Conservation (phyloP, 78 protist genomes). For the Emiliania huxleyi region DNA sequence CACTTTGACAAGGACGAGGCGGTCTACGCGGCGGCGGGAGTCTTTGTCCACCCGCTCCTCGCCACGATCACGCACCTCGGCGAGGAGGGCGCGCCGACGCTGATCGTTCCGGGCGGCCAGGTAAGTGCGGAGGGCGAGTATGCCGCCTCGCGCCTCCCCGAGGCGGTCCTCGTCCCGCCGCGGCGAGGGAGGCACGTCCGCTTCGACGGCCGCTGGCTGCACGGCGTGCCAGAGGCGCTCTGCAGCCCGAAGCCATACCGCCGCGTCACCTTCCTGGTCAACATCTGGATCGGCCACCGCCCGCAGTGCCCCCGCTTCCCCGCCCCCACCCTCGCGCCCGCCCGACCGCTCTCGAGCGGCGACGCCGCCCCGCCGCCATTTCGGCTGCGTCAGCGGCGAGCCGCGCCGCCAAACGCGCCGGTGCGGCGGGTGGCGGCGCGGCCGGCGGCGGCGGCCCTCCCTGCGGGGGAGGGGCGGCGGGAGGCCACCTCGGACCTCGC, state of each 20-base stretch:
- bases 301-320: too few relatives aligned
- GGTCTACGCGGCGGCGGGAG: neutral
- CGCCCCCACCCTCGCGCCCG: too few relatives aligned
- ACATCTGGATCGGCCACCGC: neutral
- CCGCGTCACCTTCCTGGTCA: neutral
- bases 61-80: neutral
- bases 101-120: neutral
- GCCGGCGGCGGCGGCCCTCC: too few relatives aligned
- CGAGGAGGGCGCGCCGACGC: neutral
- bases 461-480: too few relatives aligned
- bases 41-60: neutral
- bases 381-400: too few relatives aligned
- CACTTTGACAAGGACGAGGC: slow-evolving; percentile 21
- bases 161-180: neutral
- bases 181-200: neutral
- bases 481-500: too few relatives aligned
- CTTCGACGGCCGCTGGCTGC: slow-evolving; percentile 12
- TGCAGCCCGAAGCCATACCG: neutral
- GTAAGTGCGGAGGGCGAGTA: neutral
- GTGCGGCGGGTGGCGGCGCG: too few relatives aligned
- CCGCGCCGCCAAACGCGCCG: too few relatives aligned
- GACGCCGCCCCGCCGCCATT: too few relatives aligned
- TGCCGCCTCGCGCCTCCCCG: neutral
- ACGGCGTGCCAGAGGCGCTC: neutral
- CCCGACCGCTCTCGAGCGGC: too few relatives aligned